Percentiles rank a stretch among this genome's conserved stretches.
Evolutionary conservation across 139 green algal species (phyloP).

Genomic region (Chlorella sp.): DNA sequence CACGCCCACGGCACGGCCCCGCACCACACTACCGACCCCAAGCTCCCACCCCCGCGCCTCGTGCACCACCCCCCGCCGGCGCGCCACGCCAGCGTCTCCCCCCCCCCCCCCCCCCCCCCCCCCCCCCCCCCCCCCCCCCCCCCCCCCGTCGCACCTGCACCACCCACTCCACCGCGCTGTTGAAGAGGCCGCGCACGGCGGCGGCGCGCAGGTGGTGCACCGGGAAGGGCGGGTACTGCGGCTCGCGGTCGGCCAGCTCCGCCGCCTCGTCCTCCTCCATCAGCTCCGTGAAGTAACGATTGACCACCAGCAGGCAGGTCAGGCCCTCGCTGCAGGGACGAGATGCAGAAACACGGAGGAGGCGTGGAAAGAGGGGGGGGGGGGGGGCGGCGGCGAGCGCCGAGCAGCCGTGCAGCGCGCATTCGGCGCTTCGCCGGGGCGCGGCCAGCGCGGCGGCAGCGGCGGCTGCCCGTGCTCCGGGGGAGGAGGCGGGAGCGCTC

Average conservation of each 20-base stretch:
- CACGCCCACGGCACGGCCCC: no score
- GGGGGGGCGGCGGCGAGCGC: background rate
- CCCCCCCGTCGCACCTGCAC: no score
- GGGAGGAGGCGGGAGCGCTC: background rate
- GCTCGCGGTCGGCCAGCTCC: conserved; percentile 21
- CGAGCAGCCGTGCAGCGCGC: no score
- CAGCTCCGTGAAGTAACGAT: conserved; percentile 16
- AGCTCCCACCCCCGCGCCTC: no score
- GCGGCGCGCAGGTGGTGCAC: background rate
- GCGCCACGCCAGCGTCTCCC: no score
- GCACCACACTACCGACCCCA: no score
- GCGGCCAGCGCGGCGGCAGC: background rate
- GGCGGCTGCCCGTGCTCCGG: no score
- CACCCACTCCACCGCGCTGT: conserved; percentile 25
- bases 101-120: no score
- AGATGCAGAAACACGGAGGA: background rate
- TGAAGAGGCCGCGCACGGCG: background rate
- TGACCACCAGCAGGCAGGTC: conserved; percentile 11
- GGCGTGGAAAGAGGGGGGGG: background rate
- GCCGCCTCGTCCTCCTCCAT: conserved; percentile 29
- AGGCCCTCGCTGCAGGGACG: conserved; percentile 5
- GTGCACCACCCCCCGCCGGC: no score
- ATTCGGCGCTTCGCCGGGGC: background rate
- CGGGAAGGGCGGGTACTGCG: conserved; percentile 10
- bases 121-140: no score